These are phyloP conservation scores for Rhodotorula sphaerocarpa DNA, from an alignment of 768 basidiomycete genomes.

Conservation along the genomic window DNA sequence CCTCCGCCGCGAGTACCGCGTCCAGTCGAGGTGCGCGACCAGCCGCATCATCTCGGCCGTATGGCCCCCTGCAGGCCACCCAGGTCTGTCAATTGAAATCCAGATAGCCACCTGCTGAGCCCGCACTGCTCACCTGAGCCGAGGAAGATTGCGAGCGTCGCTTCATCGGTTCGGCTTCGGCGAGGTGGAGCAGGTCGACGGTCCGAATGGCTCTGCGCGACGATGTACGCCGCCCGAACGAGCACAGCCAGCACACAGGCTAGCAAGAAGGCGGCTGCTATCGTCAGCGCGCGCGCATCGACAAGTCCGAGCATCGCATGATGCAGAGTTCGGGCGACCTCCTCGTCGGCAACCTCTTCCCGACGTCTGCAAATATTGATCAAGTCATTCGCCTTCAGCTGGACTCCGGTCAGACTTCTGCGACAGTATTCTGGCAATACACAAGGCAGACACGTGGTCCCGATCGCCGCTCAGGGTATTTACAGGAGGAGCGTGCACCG, in stretches of 20 bases:
- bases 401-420: no score
- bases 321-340: neutral
- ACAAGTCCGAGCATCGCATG: neutral
- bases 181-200: neutral
- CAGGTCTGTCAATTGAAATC: conserved; percentile 18
- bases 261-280: neutral
- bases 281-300: neutral
- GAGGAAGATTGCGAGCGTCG: conserved; percentile 67
- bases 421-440: no score
- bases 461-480: no score
- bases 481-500: no score
- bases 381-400: no score
- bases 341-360: no score
- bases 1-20: conserved; percentile 62
- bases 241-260: neutral
- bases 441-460: no score
- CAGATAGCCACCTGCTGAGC: conserved; percentile 1
- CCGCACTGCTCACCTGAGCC: conserved; percentile 68
- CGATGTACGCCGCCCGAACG: neutral
- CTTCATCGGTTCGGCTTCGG: neutral
- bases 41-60: conserved; percentile 76
- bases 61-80: conserved; percentile 65
- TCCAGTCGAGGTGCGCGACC: conserved; percentile 58
- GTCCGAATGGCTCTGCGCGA: neutral
- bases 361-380: no score